Evolutionary conservation across 73 alveolate species (phyloP).

Genomic region (Stentor coeruleus): DNA sequence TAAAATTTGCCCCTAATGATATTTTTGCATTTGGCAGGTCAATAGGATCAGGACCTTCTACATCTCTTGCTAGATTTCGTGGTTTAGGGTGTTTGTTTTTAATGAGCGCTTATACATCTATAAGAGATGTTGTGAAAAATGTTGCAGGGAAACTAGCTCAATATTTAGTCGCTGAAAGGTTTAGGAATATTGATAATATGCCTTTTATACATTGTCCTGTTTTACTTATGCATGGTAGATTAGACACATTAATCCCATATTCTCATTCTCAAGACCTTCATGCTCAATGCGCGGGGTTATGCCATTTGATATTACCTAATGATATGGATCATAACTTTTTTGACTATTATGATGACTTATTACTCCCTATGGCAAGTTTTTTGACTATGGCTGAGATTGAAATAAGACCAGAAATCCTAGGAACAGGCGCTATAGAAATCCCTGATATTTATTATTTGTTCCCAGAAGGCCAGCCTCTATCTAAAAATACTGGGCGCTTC

Average conservation of each 20-base stretch:
- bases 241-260: slow-evolving; percentile 87
- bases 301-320: slow-evolving; percentile 65
- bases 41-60: slow-evolving; percentile 91
- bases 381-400: too few relatives aligned
- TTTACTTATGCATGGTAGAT: slow-evolving; percentile 90
- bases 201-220: slow-evolving; percentile 84
- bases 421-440: too few relatives aligned
- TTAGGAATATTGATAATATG: slow-evolving; percentile 68
- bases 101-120: slow-evolving; percentile 79
- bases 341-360: slow-evolving; percentile 66
- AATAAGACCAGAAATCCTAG: too few relatives aligned
- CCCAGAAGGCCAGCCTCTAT: too few relatives aligned
- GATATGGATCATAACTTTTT: slow-evolving; percentile 89
- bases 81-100: slow-evolving; percentile 68
- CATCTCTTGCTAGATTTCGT: slow-evolving; percentile 60
- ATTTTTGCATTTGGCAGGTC: slow-evolving; percentile 81
- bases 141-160: slow-evolving; percentile 59
- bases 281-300: slow-evolving; percentile 76
- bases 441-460: too few relatives aligned
- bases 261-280: slow-evolving; percentile 75
- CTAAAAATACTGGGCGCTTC: too few relatives aligned
- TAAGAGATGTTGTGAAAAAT: slow-evolving; percentile 67
- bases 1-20: slow-evolving; percentile 44
- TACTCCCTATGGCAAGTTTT: slow-evolving; percentile 9
- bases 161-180: slow-evolving; percentile 70